Percentiles rank a stretch among this genome's conserved stretches.
Conservation (phyloP, 1,284 basidiomycete species). For the Malassezia restricta region DNA sequence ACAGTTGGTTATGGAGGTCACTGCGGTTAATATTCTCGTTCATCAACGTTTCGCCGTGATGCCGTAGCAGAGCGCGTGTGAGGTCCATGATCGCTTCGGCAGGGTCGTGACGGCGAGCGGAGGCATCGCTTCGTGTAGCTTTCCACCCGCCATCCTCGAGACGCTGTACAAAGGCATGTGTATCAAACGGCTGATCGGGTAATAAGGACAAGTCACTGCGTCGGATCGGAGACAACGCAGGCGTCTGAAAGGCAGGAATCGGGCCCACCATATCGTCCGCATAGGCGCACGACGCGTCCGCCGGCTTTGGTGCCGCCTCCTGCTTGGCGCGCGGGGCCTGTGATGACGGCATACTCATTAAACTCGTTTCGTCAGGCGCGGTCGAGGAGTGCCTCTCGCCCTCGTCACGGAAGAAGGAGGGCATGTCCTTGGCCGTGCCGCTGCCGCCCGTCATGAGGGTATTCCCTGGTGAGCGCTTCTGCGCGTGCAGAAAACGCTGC, state of each 20-base stretch:
- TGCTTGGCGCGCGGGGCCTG: not conserved
- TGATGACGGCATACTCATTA: constrained; percentile 4
- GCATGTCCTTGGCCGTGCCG: constrained; percentile 9
- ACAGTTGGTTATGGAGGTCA: constrained; percentile 65
- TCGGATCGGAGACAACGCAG: not conserved
- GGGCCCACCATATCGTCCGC: not conserved
- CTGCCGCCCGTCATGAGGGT: constrained; percentile 12
- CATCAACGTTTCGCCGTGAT: constrained; percentile 62
- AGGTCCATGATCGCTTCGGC: constrained; percentile 62
- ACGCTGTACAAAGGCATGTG: constrained; percentile 32
- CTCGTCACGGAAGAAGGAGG: constrained; percentile 7
- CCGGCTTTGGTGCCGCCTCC: not conserved
- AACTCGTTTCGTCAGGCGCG: constrained; percentile 8
- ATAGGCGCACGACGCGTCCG: not conserved
- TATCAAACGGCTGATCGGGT: constrained; percentile 33
- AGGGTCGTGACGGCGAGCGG: constrained; percentile 30
- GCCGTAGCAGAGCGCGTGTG: constrained; percentile 65
- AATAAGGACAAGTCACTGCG: not conserved
- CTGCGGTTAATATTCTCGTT: constrained; percentile 65
- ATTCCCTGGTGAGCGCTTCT: constrained; percentile 21
- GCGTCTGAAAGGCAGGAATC: not conserved
- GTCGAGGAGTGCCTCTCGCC: not conserved
- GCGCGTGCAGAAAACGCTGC: constrained; percentile 33
- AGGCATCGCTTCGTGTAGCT: not conserved
- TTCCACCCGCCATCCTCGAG: constrained; percentile 34